Evolutionary conservation across 345 rosid genomes (phyloP).

Genomic region (Reutealis trisperma): DNA sequence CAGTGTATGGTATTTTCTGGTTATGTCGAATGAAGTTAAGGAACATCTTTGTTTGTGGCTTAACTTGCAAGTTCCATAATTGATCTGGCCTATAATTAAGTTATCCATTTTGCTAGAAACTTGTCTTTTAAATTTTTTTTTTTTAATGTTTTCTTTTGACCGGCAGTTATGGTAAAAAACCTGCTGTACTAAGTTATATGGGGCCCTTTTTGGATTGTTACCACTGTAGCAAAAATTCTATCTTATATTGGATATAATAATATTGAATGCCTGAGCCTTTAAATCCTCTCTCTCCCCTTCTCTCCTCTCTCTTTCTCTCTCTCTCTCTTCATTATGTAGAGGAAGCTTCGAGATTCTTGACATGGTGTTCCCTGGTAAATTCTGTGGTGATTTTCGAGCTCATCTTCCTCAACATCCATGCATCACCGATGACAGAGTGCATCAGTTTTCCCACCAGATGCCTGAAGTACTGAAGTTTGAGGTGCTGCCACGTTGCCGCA

Average conservation of each 20-base stretch:
- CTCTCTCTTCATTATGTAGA: background rate
- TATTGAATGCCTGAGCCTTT: background rate
- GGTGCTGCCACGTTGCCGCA: background rate
- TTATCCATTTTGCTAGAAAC: background rate
- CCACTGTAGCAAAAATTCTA: background rate
- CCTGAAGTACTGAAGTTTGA: background rate
- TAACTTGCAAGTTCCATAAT: background rate
- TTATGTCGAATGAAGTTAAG: background rate
- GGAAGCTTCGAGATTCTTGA: constrained; percentile 26
- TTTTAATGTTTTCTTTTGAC: background rate
- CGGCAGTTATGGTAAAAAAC: background rate
- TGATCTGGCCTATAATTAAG: background rate
- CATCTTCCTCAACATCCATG: background rate
- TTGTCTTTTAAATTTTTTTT: too few species aligned
- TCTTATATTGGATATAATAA: background rate
- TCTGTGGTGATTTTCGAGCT: background rate
- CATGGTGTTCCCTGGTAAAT: background rate
- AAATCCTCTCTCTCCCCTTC: too few species aligned
- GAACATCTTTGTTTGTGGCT: too few species aligned
- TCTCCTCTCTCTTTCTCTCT: too few species aligned
- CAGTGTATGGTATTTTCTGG: background rate
- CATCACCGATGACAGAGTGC: background rate
- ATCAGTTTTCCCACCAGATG: constrained; percentile 7
- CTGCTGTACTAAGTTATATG: background rate
- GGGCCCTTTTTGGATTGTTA: background rate